A percentile compares a stretch with the other conserved stretches of the same genome.
phyloP scores from a whole-genome alignment of 2,329 filamentous ascomycete species.

The Xylaria arbuscula region DNA sequence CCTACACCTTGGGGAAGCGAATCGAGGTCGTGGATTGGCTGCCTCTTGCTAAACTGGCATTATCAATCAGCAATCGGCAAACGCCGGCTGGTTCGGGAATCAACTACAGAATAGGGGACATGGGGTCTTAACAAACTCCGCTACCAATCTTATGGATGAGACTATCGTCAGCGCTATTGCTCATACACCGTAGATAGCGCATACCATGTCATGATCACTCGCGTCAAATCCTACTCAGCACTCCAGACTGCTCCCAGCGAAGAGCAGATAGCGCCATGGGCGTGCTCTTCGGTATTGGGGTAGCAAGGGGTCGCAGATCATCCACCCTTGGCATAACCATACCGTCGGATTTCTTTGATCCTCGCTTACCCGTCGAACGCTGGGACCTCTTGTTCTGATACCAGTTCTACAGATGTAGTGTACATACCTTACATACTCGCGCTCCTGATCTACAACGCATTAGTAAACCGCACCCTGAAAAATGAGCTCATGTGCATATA shows the following conservation, averaged over 20 bases:
- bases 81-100: constrained; percentile 19
- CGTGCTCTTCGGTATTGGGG: constrained; percentile 20
- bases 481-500: constrained; percentile 21
- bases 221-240: constrained; percentile 17
- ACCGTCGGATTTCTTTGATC: constrained; percentile 33
- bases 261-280: constrained; percentile 15
- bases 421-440: background rate
- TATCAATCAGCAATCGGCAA: constrained; percentile 19
- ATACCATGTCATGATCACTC: constrained; percentile 1
- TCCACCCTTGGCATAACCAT: constrained; percentile 36
- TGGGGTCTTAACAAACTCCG: constrained; percentile 5
- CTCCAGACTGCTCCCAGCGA: background rate
- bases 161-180: constrained; percentile 32
- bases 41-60: background rate
- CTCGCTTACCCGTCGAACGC: constrained; percentile 19
- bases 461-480: constrained; percentile 16
- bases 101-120: constrained; percentile 5
- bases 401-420: background rate
- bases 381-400: constrained; percentile 17
- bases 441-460: constrained; percentile 30
- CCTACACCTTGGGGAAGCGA: constrained; percentile 14
- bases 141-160: constrained; percentile 7
- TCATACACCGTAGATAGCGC: constrained; percentile 16
- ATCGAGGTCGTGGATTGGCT: constrained; percentile 17
- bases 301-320: constrained; percentile 32